Percentiles rank a stretch among this genome's conserved stretches.
Conservation (phyloP, 2,329 filamentous ascomycete species). For the Colletotrichum liaoningense region DNA sequence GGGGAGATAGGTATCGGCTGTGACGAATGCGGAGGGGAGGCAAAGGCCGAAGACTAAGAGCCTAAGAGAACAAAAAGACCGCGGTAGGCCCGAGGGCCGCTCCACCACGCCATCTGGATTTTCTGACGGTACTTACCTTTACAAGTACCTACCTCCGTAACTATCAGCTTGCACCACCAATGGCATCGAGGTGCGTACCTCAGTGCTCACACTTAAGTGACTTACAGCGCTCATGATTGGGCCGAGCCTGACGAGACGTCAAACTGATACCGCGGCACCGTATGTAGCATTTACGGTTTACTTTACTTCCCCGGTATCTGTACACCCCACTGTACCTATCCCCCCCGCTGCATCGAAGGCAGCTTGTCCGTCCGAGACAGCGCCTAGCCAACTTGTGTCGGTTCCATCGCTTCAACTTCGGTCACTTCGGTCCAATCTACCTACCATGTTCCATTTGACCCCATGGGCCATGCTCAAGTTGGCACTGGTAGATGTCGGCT, state of each 20-base stretch:
- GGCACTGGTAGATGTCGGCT: too few species aligned
- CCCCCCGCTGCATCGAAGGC: slow-evolving; percentile 2
- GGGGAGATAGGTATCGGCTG: neutral
- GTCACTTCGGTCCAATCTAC: slow-evolving; percentile 30
- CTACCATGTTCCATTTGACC: neutral
- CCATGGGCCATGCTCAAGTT: too few species aligned
- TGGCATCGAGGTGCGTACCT: too few species aligned
- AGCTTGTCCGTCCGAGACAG: slow-evolving; percentile 10
- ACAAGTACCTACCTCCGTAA: too few species aligned
- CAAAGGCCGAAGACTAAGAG: neutral
- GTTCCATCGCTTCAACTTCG: slow-evolving; percentile 32
- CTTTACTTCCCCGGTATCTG: neutral
- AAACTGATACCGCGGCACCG: neutral
- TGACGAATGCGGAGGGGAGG: neutral
- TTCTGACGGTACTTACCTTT: too few species aligned
- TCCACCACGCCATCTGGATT: neutral
- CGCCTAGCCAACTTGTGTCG: neutral
- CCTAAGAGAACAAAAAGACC: slow-evolving; percentile 9
- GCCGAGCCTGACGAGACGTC: too few species aligned
- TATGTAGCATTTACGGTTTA: neutral
- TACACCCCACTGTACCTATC: neutral
- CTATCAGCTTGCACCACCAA: too few species aligned
- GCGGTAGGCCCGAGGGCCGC: slow-evolving; percentile 25
- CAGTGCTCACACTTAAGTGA: too few species aligned
- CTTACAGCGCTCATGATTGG: too few species aligned